Conservation (phyloP, 768 basidiomycete species). For the Phylloporus scabripes region DNA sequence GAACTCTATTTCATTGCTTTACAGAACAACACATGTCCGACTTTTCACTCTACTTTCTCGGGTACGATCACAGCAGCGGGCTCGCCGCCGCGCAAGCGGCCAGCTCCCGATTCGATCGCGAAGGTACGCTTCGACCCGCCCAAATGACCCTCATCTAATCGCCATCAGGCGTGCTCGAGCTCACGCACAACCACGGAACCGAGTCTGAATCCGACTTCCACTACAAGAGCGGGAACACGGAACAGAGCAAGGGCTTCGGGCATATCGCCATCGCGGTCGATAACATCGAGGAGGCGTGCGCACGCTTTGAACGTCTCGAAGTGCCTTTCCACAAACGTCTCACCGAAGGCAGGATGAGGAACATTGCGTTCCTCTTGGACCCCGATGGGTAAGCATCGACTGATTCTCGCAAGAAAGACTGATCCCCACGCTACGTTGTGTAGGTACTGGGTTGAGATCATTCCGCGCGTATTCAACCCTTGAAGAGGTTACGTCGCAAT, state of each 20-base stretch:
- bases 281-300: constrained; percentile 78
- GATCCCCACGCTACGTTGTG: neutral
- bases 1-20: constrained; percentile 1
- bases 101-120: constrained; percentile 48
- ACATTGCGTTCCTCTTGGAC: constrained; percentile 82
- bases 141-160: neutral
- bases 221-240: constrained; percentile 81
- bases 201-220: constrained; percentile 72
- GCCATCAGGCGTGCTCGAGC: constrained; percentile 66
- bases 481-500: constrained; percentile 9
- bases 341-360: constrained; percentile 78
- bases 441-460: constrained; percentile 60
- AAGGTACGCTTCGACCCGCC: constrained; percentile 43
- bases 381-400: constrained; percentile 62
- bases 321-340: constrained; percentile 86
- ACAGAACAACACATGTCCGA: constrained; percentile 50
- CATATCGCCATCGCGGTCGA: constrained; percentile 87
- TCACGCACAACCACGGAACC: constrained; percentile 88
- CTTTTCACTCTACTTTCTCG: constrained; percentile 85
- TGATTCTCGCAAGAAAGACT: neutral
- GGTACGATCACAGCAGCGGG: constrained; percentile 54
- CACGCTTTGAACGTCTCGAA: constrained; percentile 71
- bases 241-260: constrained; percentile 74
- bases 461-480: constrained; percentile 32
- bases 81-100: constrained; percentile 50